Conservation (phyloP, 148 eudicot species). For the Rhododendron ovatum region DNA sequence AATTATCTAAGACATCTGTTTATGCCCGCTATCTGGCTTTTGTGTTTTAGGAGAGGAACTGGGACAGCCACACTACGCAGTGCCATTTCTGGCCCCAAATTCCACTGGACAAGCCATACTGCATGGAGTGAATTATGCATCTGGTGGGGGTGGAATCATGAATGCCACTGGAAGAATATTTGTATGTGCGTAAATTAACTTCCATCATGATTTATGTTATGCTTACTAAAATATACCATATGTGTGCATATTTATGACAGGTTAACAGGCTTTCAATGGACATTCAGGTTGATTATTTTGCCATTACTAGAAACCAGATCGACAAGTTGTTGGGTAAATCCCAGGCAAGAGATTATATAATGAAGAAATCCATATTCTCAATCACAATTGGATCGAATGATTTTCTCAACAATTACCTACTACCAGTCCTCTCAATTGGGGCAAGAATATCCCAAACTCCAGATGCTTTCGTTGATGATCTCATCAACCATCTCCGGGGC, state of each 20-base stretch:
- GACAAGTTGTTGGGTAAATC: constrained; percentile 70
- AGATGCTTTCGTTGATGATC: constrained; percentile 64
- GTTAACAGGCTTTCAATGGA: constrained; percentile 94
- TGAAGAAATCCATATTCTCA: constrained; percentile 72
- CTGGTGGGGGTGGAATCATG: constrained; percentile 93
- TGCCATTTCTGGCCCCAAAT: constrained; percentile 83
- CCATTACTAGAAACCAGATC: constrained; percentile 69
- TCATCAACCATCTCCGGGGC: constrained; percentile 51
- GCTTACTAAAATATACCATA: neutral
- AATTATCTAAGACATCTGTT: neutral
- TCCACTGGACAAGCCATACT: constrained; percentile 66
- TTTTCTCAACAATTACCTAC: constrained; percentile 86
- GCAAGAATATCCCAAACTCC: constrained; percentile 73
- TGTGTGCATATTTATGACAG: constrained; percentile 25
- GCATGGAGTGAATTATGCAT: constrained; percentile 86
- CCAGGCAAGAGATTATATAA: constrained; percentile 55
- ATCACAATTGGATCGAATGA: constrained; percentile 87
- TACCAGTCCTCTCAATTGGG: constrained; percentile 74
- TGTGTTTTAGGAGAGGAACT: constrained; percentile 60
- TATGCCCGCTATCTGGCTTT: neutral
- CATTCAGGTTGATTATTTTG: constrained; percentile 87
- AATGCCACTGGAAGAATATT: constrained; percentile 89
- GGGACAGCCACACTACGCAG: constrained; percentile 63
- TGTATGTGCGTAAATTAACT: constrained; percentile 37
- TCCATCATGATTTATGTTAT: neutral